phyloP scores from a whole-genome alignment of 768 basidiomycete genomes.

The Asterophora parasitica region DNA sequence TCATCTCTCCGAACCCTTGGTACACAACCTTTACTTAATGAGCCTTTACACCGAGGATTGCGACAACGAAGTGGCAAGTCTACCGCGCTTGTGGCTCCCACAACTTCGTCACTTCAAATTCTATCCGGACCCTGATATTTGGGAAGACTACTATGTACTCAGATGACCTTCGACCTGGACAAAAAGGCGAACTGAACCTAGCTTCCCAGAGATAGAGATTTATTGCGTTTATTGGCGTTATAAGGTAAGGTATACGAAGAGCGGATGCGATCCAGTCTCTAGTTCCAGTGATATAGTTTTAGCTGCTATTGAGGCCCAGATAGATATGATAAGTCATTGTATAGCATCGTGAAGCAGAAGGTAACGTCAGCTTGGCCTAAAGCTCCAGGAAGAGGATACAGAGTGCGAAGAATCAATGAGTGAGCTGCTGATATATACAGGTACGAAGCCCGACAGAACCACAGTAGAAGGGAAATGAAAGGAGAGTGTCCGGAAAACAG shows the following conservation, averaged over 20 bases:
- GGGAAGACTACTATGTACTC: no score
- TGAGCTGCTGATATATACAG: constrained; percentile 4
- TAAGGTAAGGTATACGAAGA: no score
- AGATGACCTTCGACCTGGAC: no score
- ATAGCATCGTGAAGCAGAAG: not conserved
- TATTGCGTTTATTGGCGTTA: no score
- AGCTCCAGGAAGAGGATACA: constrained; percentile 7
- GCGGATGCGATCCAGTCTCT: not conserved
- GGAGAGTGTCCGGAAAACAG: not conserved
- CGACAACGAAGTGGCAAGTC: not conserved
- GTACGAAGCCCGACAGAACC: not conserved
- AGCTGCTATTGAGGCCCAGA: not conserved
- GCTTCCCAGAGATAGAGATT: no score
- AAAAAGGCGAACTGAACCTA: no score
- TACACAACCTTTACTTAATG: not conserved
- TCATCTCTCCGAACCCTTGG: not conserved
- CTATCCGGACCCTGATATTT: not conserved
- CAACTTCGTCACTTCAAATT: constrained; percentile 2
- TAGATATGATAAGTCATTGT: constrained; percentile 10
- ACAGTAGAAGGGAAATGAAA: not conserved
- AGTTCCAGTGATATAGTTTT: constrained; percentile 3
- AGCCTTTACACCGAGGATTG: not conserved
- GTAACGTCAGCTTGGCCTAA: constrained; percentile 4
- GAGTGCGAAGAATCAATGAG: not conserved
- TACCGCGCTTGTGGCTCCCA: constrained; percentile 3